Evolutionary conservation across 2,329 filamentous ascomycete genomes (phyloP).

Genomic region (Cladophialophora immunda): DNA sequence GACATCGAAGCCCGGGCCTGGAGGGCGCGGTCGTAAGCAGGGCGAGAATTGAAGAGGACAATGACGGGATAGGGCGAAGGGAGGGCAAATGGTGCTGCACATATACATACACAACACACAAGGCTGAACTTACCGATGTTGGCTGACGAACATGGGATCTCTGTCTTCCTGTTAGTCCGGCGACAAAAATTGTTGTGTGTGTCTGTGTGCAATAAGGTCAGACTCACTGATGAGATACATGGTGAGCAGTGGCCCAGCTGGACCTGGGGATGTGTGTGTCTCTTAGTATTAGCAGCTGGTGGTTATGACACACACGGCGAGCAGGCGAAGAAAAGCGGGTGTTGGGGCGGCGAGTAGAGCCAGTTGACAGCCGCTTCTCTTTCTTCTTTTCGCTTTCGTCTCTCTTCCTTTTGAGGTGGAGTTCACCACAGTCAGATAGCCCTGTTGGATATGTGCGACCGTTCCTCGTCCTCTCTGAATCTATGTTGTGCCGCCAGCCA

Average conservation of each 20-base stretch:
- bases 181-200: too few relatives aligned
- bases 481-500: too few relatives aligned
- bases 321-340: too few relatives aligned
- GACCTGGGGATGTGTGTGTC: background rate
- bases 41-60: background rate
- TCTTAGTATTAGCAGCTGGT: background rate
- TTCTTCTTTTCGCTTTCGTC: background rate
- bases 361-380: background rate
- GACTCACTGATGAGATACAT: conserved; percentile 40
- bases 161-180: conserved; percentile 19
- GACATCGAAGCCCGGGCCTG: conserved; percentile 89
- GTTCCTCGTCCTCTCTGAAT: background rate
- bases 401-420: background rate
- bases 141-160: conserved; percentile 84
- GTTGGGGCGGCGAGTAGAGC: too few relatives aligned
- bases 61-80: background rate
- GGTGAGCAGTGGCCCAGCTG: background rate
- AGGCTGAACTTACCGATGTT: conserved; percentile 73
- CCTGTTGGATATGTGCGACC: background rate
- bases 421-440: background rate
- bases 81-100: too few relatives aligned
- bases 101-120: background rate
- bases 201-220: background rate
- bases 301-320: background rate
- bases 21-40: conserved; percentile 12